Base-by-base conservation (phyloP, 495 filamentous ascomycete species). In the Podospora australis region DNA sequence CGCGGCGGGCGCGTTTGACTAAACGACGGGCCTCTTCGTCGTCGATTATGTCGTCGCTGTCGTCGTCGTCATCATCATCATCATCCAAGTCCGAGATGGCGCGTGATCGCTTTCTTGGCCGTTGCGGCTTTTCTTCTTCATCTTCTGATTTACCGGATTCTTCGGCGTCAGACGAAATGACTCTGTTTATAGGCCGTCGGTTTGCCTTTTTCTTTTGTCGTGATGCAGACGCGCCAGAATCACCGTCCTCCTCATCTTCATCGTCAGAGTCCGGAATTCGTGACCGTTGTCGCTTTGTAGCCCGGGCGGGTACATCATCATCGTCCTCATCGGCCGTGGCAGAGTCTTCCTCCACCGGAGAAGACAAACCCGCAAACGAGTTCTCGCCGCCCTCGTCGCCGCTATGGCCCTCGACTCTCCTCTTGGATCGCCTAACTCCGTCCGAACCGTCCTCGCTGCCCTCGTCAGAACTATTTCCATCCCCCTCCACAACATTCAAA, bases 401-500 rank as follows among this genome's bases (percentile, higher is more conserved):
- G 19, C 44, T 41, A 49, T 29, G 0, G 17, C 9, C 23, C n/a
- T n/a, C n/a, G n/a, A n/a, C n/a, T n/a, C n/a, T n/a, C n/a, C n/a
- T n/a, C n/a, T n/a, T n/a, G n/a, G n/a, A n/a, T n/a, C n/a, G n/a
- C n/a, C n/a, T n/a, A n/a, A n/a, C n/a, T n/a, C 2, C 5, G 5
- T 11, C 23, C 17, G 32, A 25, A 6, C 9, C 44, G 0, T 46
- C 48, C n/a, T 38, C 44, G n/a, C 19, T 39, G 35, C 30, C 16
- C 7, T 40, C 39, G 3, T 55, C 44, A 13, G 35, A 39, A 11
- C 39, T 44, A 16, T 49, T 50, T 20, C 35, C 28, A 6, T 36
- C 34, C 17, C 43, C 43, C 20, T 44, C 48, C 6, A 48, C 28
- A 5, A 61, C 53, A 6, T 48, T 13, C 30, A 65, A 49, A n/a